Percentiles rank a stretch among this genome's conserved stretches.
Conservation (phyloP, 129 eudicot species). For the Solidago caesia region DNA sequence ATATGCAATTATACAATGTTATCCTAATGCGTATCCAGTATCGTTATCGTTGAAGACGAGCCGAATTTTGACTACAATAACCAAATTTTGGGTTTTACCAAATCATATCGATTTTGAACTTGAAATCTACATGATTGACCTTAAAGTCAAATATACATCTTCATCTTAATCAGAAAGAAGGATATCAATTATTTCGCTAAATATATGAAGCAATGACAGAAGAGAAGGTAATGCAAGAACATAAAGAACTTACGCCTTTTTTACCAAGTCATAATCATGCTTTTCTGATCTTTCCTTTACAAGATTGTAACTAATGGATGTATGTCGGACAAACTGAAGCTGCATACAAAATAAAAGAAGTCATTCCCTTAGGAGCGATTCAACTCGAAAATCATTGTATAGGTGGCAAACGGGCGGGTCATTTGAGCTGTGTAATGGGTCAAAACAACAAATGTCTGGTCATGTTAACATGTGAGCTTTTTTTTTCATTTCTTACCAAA, state of each 20-base stretch:
- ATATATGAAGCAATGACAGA: background rate
- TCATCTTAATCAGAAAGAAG: background rate
- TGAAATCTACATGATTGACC: background rate
- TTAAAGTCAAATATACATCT: slow-evolving; percentile 1
- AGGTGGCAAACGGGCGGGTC: background rate
- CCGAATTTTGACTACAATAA: too few relatives aligned
- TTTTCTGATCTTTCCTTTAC: slow-evolving; percentile 38
- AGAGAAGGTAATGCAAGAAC: slow-evolving; percentile 4
- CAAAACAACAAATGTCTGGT: background rate
- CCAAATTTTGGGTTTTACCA: background rate
- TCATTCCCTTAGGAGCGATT: background rate
- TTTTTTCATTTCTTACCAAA: background rate
- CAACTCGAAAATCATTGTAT: background rate
- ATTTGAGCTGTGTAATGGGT: background rate
- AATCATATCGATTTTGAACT: slow-evolving; percentile 10
- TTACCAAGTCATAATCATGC: slow-evolving; percentile 31
- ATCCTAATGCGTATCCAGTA: too few relatives aligned
- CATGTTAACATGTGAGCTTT: background rate
- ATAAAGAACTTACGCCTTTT: slow-evolving; percentile 43
- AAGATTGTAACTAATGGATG: slow-evolving; percentile 52
- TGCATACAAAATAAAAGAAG: slow-evolving; percentile 34
- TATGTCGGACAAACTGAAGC: slow-evolving; percentile 74
- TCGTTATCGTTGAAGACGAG: too few relatives aligned
- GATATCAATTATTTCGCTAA: background rate
- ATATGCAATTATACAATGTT: too few relatives aligned